Conservation (phyloP, 306 rosid species). For the Casuarina cunninghamiana region DNA sequence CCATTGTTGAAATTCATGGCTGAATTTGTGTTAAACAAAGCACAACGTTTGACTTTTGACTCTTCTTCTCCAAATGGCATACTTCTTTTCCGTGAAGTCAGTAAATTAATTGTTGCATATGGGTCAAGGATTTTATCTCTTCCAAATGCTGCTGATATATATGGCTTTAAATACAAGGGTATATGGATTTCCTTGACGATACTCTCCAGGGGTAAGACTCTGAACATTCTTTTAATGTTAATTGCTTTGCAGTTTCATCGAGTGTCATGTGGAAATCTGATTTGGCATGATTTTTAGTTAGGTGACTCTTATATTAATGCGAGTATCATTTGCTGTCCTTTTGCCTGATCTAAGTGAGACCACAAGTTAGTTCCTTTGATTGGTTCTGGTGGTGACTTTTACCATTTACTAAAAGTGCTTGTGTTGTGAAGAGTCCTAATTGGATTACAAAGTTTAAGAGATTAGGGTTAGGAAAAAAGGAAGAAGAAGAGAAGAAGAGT, state of each 20-base stretch:
- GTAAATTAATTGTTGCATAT: conserved; percentile 90
- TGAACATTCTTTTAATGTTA: conserved; percentile 11
- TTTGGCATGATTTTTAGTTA: background rate
- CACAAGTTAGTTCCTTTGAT: background rate
- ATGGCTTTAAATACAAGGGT: conserved; percentile 93
- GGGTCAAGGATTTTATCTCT: conserved; percentile 92
- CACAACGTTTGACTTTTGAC: conserved; percentile 96
- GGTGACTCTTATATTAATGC: background rate
- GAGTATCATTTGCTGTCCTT: background rate
- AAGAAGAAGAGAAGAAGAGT: too few species aligned
- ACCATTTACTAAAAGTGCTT: background rate
- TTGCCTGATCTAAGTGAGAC: background rate
- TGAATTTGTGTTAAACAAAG: conserved; percentile 94
- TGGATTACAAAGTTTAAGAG: too few species aligned
- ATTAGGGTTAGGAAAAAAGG: background rate
- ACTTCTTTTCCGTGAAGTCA: conserved; percentile 98
- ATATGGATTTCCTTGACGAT: conserved; percentile 89
- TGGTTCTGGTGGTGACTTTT: background rate
- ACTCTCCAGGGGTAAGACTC: conserved; percentile 73
- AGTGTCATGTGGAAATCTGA: background rate
- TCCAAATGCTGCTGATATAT: conserved; percentile 85
- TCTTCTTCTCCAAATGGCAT: conserved; percentile 99
- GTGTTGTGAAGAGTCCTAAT: background rate
- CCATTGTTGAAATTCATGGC: conserved; percentile 96
- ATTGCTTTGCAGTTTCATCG: background rate